Base-by-base conservation (phyloP, 805 yeast genomes). In the Candida pini region DNA sequence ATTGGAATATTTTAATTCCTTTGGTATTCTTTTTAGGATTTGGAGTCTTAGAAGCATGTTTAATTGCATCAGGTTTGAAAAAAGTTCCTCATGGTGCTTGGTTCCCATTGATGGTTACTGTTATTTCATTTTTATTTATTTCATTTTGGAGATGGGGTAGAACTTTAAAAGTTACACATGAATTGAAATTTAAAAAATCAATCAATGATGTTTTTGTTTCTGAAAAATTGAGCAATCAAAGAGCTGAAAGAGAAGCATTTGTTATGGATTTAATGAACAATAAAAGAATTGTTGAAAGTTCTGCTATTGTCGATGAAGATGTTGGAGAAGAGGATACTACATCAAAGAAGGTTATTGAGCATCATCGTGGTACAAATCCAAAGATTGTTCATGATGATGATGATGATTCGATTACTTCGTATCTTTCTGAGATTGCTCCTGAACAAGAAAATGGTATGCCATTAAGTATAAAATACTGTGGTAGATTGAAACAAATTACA, bases 11-110 rank as follows among this genome's bases (percentile, higher is more conserved):
- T 36, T 35, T 64, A 17, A 40, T 65, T 38, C 60, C 68, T 3
- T 24, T 65, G 2, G 27, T 54, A 5, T 68, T 62, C 43, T 50
- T 63, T 21, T 30, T 61, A 17, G 42, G 62, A 3, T 73, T 73
- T 44, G 62, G 69, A 6, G 64, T 77, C 0, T 54, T 76, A 23
- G 81, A 76, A 44, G 43, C 59, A 27, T 50, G 64, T 27, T 54
- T 73, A 45, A 61, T 75, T 13, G 53, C 65, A 34, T 65, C 79
- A 4, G 75, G 72, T 35, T 42, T 71, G 43, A 65, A 61, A 44
- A 76, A 76, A 49, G 66, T 76, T 3, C 66, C 70, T 0, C 72
- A 70, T 40, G 82, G 81, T 25, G 82, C 80, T 2, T 76, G 81
- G 82, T 73, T 75, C 46, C 75, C 81, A 1, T 51, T 76, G 21